These are phyloP conservation scores for Tripterygium wilfordii DNA, from an alignment of 177 flowering plant genomes.

Conservation along the genomic window DNA sequence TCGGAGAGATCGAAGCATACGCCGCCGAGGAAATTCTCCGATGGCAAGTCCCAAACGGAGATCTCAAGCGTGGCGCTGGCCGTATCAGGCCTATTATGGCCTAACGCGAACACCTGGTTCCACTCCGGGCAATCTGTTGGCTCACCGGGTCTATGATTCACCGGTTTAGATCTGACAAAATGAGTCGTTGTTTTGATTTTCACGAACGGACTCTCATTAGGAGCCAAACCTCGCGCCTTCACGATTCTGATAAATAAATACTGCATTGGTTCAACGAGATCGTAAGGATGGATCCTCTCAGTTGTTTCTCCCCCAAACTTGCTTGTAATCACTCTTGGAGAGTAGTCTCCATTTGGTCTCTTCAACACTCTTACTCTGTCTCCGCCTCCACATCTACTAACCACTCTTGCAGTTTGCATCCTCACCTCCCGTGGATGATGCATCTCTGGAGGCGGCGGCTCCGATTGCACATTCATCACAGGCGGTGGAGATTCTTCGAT, in stretches of 20 bases:
- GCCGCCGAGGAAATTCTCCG: slow-evolving; percentile 75
- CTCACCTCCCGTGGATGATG: slow-evolving; percentile 36
- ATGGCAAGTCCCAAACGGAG: slow-evolving; percentile 58
- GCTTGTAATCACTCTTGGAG: slow-evolving; percentile 45
- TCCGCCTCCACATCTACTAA: neutral
- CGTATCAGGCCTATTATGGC: slow-evolving; percentile 28
- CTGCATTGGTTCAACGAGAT: slow-evolving; percentile 88
- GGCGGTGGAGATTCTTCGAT: slow-evolving; percentile 42
- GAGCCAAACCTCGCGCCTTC: slow-evolving; percentile 63
- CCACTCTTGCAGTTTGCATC: slow-evolving; percentile 37
- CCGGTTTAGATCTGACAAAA: slow-evolving; percentile 45
- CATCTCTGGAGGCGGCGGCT: slow-evolving; percentile 5
- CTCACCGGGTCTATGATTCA: slow-evolving; percentile 39
- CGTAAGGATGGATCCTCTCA: slow-evolving; percentile 41
- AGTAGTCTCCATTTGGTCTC: slow-evolving; percentile 42
- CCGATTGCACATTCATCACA: slow-evolving; percentile 1
- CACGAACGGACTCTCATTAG: slow-evolving; percentile 46
- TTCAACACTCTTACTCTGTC: slow-evolving; percentile 41
- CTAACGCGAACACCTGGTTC: slow-evolving; percentile 78
- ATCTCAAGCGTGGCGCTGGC: slow-evolving; percentile 51
- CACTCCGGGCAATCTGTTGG: slow-evolving; percentile 61
- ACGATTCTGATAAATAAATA: slow-evolving; percentile 72
- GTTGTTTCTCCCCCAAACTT: slow-evolving; percentile 19
- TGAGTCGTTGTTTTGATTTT: slow-evolving; percentile 48
- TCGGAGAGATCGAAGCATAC: slow-evolving; percentile 84